Base-by-base conservation (phyloP, 176 grass and related monocot species). In the Triticum turgidum region DNA sequence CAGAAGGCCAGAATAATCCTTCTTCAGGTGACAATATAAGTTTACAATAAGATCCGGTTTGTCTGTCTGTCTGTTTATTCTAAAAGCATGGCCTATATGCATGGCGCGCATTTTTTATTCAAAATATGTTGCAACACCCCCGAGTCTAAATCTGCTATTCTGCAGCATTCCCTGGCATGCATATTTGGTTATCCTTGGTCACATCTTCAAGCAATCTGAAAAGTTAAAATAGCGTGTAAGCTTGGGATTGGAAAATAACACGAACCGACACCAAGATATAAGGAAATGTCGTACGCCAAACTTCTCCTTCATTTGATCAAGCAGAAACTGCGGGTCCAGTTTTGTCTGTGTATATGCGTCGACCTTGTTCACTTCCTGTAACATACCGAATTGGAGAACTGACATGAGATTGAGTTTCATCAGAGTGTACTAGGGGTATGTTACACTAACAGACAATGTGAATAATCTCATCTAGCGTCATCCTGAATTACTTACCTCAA, bases 301-400 rank as follows among this genome's bases (percentile, higher is more conserved):
- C 5, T 41, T 54, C 70, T 91, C 89, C 86, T 95, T 98, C 79
- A 61, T 88, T 0, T 25, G 18, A 62, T 77, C 77, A 61, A 92
- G 64, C 51, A 94, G 84, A 37, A 90, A 80, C n/a, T 89, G 86
- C 82, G 88, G 86, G 59, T 95, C 88, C 47, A 2, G 7, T 82
- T 81, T 88, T 18, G 93, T 98, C 75, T 87, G 38, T 47, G 77
- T 69, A n/a, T 94, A 98, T 6, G 88, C 81, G 78, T 95, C 76
- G 0, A 94, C 92, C 69, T 94, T 98, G 86, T 95, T 91, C 77
- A 95, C 81, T 86, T 95, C 91, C 88, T 86, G 54, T 17, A 11
- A 73, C 38, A 72, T 42, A 3, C 70, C 38, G 22, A 11, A 24
- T 42, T 3, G 13, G n/a, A 73, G 4, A 44, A 44, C 34, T 21